Evolutionary conservation across 768 basidiomycete species (phyloP).

Genomic region (Kondoa subrosea): DNA sequence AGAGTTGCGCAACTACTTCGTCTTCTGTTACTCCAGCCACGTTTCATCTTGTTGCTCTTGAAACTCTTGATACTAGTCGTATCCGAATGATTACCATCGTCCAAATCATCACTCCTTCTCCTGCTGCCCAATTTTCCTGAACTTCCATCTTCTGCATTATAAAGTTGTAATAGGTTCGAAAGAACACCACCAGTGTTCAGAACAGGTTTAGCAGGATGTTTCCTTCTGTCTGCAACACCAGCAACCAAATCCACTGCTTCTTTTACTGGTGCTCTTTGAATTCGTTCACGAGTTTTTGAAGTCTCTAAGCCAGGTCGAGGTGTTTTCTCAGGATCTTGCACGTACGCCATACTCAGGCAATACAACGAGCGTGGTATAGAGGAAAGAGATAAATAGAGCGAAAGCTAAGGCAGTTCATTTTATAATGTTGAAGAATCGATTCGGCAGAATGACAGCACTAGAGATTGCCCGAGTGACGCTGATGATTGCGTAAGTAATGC

Average conservation of each 20-base stretch:
- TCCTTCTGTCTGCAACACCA: background rate
- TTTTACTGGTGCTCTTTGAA: background rate
- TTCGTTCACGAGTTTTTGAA: background rate
- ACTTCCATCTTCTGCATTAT: slow-evolving; percentile 27
- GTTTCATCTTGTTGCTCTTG: background rate
- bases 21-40: background rate
- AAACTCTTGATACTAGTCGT: background rate
- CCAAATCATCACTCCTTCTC: background rate
- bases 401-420: background rate
- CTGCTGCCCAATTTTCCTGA: background rate
- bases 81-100: background rate
- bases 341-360: too few relatives aligned
- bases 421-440: background rate
- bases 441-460: background rate
- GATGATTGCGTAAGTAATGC: background rate
- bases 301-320: background rate
- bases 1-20: background rate
- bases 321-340: too few relatives aligned
- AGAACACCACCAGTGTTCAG: slow-evolving; percentile 37
- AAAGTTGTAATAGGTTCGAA: slow-evolving; percentile 42
- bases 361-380: too few relatives aligned
- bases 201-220: background rate
- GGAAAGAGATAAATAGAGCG: background rate
- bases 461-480: background rate
- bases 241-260: background rate